Evolutionary conservation across 2,329 filamentous ascomycete genomes (phyloP).

Genomic region (Davidsoniella virescens): DNA sequence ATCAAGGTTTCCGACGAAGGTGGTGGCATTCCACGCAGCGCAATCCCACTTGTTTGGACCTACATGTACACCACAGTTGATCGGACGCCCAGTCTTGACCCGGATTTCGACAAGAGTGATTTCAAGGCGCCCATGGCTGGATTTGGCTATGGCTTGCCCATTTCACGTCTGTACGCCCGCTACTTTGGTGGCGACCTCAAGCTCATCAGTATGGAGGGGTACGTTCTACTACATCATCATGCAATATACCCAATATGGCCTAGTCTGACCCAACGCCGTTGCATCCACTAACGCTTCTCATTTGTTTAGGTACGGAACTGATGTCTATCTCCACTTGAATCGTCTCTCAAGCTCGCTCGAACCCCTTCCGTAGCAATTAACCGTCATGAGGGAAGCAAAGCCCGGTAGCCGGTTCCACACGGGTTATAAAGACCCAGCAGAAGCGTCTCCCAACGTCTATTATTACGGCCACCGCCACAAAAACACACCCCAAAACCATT

Average conservation of each 20-base stretch:
- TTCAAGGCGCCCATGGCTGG: slow-evolving; percentile 99
- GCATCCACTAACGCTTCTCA: slow-evolving; percentile 4
- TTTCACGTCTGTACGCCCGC: slow-evolving; percentile 81
- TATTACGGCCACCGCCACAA: slow-evolving; percentile 15
- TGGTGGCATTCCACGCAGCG: slow-evolving; percentile 80
- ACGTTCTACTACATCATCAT: slow-evolving; percentile 23
- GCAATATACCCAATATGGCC: neutral
- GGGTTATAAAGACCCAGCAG: slow-evolving; percentile 23
- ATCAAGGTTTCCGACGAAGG: slow-evolving; percentile 98
- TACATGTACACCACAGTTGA: slow-evolving; percentile 99
- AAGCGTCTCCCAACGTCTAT: slow-evolving; percentile 21
- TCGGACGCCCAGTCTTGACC: slow-evolving; percentile 82
- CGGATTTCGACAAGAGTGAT: slow-evolving; percentile 96
- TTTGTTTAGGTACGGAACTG: slow-evolving; percentile 68
- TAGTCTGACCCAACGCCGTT: neutral
- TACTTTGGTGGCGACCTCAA: slow-evolving; percentile 98
- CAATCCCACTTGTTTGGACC: slow-evolving; percentile 97
- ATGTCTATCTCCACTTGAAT: slow-evolving; percentile 96
- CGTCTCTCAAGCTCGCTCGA: slow-evolving; percentile 88
- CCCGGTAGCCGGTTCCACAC: slow-evolving; percentile 10
- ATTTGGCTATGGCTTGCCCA: slow-evolving; percentile 94
- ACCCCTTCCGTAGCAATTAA: slow-evolving; percentile 86
- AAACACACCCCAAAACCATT: slow-evolving; percentile 17
- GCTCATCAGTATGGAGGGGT: slow-evolving; percentile 99
- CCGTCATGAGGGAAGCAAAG: slow-evolving; percentile 58